phyloP scores from a whole-genome alignment of 495 filamentous ascomycete species.

The Chaetomium tenue region DNA sequence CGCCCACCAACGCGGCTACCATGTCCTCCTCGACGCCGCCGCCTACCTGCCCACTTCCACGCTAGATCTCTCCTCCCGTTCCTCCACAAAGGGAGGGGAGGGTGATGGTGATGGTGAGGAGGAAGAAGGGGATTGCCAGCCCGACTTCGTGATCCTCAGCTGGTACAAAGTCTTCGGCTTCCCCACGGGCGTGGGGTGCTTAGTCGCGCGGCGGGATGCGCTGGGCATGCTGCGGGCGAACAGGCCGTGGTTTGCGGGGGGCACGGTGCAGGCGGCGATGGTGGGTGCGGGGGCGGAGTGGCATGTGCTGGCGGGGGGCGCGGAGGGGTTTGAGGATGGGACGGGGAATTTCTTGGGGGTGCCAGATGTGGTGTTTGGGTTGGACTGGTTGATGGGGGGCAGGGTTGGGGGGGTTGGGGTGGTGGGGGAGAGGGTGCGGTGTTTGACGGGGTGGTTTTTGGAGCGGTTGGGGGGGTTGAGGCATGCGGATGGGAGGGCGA shows the following conservation, averaged over 20 bases:
- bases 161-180: slow-evolving; percentile 69
- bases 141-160: slow-evolving; percentile 57
- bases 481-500: slow-evolving; percentile 50
- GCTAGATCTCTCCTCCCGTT: slow-evolving; percentile 46
- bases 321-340: slow-evolving; percentile 57
- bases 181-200: slow-evolving; percentile 57
- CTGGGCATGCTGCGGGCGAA: slow-evolving; percentile 38
- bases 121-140: slow-evolving; percentile 26
- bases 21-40: slow-evolving; percentile 58
- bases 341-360: slow-evolving; percentile 60
- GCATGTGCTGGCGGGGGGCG: slow-evolving; percentile 50
- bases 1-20: slow-evolving; percentile 45
- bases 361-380: slow-evolving; percentile 53
- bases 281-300: slow-evolving; percentile 42
- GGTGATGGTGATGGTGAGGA: no score
- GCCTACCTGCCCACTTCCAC: slow-evolving; percentile 54
- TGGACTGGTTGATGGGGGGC: slow-evolving; percentile 38
- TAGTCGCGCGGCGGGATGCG: slow-evolving; percentile 51
- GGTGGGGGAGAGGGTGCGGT: slow-evolving; percentile 35
- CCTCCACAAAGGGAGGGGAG: not conserved
- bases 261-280: slow-evolving; percentile 56
- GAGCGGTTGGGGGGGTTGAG: slow-evolving; percentile 41
- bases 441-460: slow-evolving; percentile 51
- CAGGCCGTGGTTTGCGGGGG: slow-evolving; percentile 60
- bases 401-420: slow-evolving; percentile 6